Evolutionary conservation across 2,329 filamentous ascomycete species (phyloP).

Genomic region (Penicillium freii): DNA sequence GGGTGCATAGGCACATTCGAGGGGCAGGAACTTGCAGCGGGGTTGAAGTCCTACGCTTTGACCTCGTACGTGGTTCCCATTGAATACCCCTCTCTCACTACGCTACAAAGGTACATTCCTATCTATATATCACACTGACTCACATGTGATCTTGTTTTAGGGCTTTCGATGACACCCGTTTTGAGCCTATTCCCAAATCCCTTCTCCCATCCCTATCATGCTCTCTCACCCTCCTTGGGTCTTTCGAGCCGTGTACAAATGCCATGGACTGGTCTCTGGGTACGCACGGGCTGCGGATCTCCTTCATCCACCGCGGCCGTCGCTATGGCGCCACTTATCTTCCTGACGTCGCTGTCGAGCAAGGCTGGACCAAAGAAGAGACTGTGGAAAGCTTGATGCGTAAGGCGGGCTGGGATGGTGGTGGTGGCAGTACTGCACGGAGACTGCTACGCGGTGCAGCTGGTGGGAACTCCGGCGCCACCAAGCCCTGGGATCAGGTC

Average conservation of each 20-base stretch:
- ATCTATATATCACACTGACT: not conserved
- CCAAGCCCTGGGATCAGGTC: constrained; percentile 68
- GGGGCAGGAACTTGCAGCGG: constrained; percentile 67
- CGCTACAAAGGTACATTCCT: not conserved
- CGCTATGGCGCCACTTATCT: constrained; percentile 86
- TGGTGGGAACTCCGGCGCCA: constrained; percentile 15
- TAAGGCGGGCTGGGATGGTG: constrained; percentile 87
- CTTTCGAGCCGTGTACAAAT: constrained; percentile 74
- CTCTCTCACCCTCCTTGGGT: constrained; percentile 76
- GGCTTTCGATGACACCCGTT: constrained; percentile 63
- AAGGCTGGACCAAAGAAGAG: constrained; percentile 94
- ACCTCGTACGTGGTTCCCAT: constrained; percentile 59
- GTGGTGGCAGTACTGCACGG: constrained; percentile 38
- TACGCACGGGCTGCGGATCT: constrained; percentile 80
- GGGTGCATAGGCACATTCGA: constrained; percentile 98
- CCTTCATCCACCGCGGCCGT: constrained; percentile 70
- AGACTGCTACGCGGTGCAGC: constrained; percentile 43
- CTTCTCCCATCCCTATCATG: constrained; percentile 51
- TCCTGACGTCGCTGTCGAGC: constrained; percentile 85
- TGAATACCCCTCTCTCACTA: not conserved
- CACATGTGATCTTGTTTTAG: constrained; percentile 34
- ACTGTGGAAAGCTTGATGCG: constrained; percentile 84
- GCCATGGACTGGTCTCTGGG: constrained; percentile 84
- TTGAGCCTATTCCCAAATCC: constrained; percentile 55
- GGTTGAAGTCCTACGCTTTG: constrained; percentile 76